These are phyloP conservation scores for Penicillium crustosum DNA, from an alignment of 2,329 filamentous ascomycete genomes.

Conservation along the genomic window DNA sequence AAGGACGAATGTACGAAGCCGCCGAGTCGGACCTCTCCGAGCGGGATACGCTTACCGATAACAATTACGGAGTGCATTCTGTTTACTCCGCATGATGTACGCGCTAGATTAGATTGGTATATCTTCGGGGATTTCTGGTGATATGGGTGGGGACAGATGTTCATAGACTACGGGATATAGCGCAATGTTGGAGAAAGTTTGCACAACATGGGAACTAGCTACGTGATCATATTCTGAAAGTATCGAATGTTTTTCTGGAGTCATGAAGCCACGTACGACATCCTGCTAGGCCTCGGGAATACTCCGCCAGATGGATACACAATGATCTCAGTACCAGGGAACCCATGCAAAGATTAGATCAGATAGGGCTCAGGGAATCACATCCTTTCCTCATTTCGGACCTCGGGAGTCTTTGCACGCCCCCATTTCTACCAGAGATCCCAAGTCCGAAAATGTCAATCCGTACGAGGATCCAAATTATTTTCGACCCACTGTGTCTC, in stretches of 20 bases:
- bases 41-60: neutral
- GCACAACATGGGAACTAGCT: neutral
- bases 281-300: neutral
- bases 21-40: neutral
- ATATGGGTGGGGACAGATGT: neutral
- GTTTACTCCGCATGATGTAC: neutral
- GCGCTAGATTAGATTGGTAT: neutral
- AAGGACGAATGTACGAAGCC: neutral
- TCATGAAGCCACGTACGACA: neutral
- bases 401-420: neutral
- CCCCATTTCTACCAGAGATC: slow-evolving; percentile 9
- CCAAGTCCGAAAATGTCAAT: neutral
- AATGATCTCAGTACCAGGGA: neutral
- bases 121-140: neutral
- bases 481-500: neutral
- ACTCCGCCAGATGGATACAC: neutral
- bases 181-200: neutral
- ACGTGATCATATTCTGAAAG: neutral
- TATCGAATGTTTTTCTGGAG: neutral
- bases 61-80: neutral
- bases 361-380: neutral
- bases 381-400: neutral
- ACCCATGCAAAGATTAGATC: neutral
- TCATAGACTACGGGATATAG: slow-evolving; percentile 3
- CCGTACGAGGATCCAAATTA: neutral